phyloP scores from a whole-genome alignment of 345 rosid species.

The Abelmoschus esculentus region DNA sequence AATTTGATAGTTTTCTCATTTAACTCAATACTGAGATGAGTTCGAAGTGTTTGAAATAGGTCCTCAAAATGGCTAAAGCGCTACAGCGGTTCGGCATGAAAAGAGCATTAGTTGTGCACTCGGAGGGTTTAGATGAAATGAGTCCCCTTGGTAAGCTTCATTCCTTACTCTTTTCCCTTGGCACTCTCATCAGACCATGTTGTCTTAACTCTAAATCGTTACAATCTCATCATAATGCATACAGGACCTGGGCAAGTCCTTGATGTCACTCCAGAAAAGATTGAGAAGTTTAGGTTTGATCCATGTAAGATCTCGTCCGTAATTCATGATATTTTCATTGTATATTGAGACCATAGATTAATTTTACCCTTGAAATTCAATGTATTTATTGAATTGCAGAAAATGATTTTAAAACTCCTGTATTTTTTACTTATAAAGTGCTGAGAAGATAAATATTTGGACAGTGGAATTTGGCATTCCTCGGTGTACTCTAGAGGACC shows the following conservation, averaged over 20 bases:
- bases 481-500: conserved; percentile 70
- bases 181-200: neutral
- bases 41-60: conserved; percentile 26
- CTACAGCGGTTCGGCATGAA: conserved; percentile 85
- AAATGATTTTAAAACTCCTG: neutral
- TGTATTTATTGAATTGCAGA: neutral
- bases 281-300: conserved; percentile 71
- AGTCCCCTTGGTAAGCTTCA: conserved; percentile 71
- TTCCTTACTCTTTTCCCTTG: conserved; percentile 10
- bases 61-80: conserved; percentile 85
- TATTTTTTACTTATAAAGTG: too few relatives aligned
- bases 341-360: too few relatives aligned
- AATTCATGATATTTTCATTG: neutral
- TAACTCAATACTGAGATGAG: neutral
- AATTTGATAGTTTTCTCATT: neutral
- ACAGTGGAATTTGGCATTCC: conserved; percentile 90
- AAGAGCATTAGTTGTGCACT: conserved; percentile 92
- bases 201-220: neutral
- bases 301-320: conserved; percentile 47
- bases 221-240: conserved; percentile 3
- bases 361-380: too few relatives aligned
- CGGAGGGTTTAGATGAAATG: conserved; percentile 93
- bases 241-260: conserved; percentile 73
- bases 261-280: conserved; percentile 60
- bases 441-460: conserved; percentile 6